Conservation (phyloP, 2,329 filamentous ascomycete genomes). For the Fusarium equiseti region DNA sequence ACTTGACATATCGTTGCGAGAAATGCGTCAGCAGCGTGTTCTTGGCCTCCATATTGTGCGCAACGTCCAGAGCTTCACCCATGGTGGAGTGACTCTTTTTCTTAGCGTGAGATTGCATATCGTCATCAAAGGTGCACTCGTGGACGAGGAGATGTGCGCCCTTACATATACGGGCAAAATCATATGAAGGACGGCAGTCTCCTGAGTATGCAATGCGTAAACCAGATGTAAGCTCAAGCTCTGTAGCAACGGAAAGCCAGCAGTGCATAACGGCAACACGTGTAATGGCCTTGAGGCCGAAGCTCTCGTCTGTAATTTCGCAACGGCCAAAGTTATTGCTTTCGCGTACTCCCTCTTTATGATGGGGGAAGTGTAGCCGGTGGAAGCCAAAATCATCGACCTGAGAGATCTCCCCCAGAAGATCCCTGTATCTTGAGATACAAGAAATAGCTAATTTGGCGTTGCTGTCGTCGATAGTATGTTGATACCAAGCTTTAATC, state of each 20-base stretch:
- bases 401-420: constrained; percentile 82
- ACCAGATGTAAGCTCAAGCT: constrained; percentile 80
- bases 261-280: constrained; percentile 82
- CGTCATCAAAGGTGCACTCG: constrained; percentile 96
- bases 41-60: constrained; percentile 80
- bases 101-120: constrained; percentile 79
- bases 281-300: constrained; percentile 75
- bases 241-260: constrained; percentile 78
- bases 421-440: constrained; percentile 76
- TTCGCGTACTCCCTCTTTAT: constrained; percentile 40
- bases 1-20: constrained; percentile 89
- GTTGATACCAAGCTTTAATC: constrained; percentile 83
- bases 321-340: constrained; percentile 51
- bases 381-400: constrained; percentile 82
- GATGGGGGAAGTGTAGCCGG: constrained; percentile 56
- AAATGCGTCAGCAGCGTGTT: constrained; percentile 93
- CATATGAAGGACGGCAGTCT: constrained; percentile 83
- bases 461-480: constrained; percentile 54
- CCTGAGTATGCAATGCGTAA: constrained; percentile 95
- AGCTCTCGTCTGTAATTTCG: constrained; percentile 59
- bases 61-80: constrained; percentile 84
- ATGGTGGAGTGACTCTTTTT: constrained; percentile 94
- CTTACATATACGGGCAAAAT: constrained; percentile 77
- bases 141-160: constrained; percentile 89
- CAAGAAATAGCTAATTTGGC: constrained; percentile 75